Evolutionary conservation across 208 protist species (phyloP), one percentile per base, ranked within the genome.

Genomic region (Leishmania guyanensis): DNA sequence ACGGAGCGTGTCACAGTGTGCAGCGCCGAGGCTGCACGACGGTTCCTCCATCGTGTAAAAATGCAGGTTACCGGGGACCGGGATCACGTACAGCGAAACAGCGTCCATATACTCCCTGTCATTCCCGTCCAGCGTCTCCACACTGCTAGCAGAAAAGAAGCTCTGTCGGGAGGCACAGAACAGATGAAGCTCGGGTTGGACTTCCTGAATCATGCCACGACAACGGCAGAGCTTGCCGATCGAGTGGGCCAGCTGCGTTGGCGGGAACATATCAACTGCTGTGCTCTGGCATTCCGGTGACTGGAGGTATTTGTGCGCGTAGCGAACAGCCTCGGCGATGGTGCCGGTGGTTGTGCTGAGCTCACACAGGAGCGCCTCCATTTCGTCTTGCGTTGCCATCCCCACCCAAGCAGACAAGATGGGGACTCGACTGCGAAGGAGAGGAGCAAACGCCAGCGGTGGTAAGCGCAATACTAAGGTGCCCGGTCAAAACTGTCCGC

Each of bases 181-280:
- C 4, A 97, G 76, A 16, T 79, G 84, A 16, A 94, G 50, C 62
- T 92, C 89, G 0, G 91, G 80, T 1, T 92, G 80, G 26, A 97
- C 82, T 70, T 97, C 92, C 75, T 97, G 94, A 46, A 97, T 91
- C 94, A 97, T 97, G 43, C 92, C 94, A 4, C 94, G 89, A 75
- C 92, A 95, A 0, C 90, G 86, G 50, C 84, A 92, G 16, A 95
- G 81, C 54, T 79, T 77, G 16, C 85, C 88, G 16, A 84, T 33
- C 3, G 72, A 58, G 26, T 72, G 10, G 16, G 78, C 76, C 36
- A 82, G 73, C 12, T 78, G 51, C 17, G 75, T 48, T 14, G 82
- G 68, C 4, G 92, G 89, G 72, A 95, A 95, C 0, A 95, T 54
- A 65, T 95, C 86, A 6, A 83, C 36, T 17, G 77, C 74, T 16